Evolutionary conservation across 1,284 basidiomycete genomes (phyloP).

Genomic region (Somion occarium): DNA sequence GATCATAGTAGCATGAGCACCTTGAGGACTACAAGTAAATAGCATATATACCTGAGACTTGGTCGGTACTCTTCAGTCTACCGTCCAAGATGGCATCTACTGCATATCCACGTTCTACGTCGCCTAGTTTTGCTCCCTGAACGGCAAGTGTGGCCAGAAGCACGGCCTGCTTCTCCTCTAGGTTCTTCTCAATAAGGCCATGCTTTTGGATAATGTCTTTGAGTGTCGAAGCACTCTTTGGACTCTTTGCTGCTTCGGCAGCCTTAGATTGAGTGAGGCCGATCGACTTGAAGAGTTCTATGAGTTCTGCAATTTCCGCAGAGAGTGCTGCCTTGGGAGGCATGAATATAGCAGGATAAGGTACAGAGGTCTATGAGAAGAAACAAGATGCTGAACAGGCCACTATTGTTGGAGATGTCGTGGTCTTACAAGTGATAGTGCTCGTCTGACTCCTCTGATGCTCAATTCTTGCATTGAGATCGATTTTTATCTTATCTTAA

Average conservation of each 20-base stretch:
- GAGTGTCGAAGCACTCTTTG: slow-evolving; percentile 71
- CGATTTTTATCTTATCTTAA: slow-evolving; percentile 1
- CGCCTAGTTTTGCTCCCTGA: slow-evolving; percentile 54
- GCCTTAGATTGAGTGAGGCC: slow-evolving; percentile 80
- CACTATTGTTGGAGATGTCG: not conserved
- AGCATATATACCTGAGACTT: slow-evolving; percentile 69
- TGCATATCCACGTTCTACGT: slow-evolving; percentile 62
- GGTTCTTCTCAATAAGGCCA: slow-evolving; percentile 39
- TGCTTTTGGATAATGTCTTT: slow-evolving; percentile 67
- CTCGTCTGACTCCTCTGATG: not conserved
- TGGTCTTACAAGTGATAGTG: not conserved
- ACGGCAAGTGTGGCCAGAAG: slow-evolving; percentile 70
- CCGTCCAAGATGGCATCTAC: slow-evolving; percentile 68
- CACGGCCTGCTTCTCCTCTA: slow-evolving; percentile 81
- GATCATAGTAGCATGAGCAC: slow-evolving; percentile 2
- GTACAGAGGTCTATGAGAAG: not conserved
- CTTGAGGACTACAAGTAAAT: slow-evolving; percentile 3
- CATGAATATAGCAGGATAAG: slow-evolving; percentile 17
- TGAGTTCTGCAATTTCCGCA: slow-evolving; percentile 36
- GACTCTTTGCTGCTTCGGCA: slow-evolving; percentile 75
- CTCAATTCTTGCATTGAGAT: too few relatives aligned
- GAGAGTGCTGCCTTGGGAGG: slow-evolving; percentile 27
- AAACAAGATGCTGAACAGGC: not conserved
- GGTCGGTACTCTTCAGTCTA: slow-evolving; percentile 79
- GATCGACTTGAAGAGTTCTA: slow-evolving; percentile 74